Conservation (phyloP, 495 filamentous ascomycete genomes). For the Saxophila tyrrhenica region DNA sequence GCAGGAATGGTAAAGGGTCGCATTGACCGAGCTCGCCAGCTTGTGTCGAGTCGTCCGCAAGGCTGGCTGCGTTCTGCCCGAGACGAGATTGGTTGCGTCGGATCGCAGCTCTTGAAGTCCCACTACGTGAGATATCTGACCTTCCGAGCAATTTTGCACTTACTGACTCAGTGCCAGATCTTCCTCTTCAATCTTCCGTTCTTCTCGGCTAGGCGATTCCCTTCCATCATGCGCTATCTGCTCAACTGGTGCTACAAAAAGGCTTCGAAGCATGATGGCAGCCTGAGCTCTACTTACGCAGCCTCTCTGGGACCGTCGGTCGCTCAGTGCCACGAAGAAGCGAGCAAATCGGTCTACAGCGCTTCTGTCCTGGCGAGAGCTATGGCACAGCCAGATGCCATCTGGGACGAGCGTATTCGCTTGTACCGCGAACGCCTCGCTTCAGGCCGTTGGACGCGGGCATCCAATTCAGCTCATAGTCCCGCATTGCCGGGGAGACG, state of each 20-base stretch:
- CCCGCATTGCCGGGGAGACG: conserved; percentile 17
- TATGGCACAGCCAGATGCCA: conserved; percentile 3
- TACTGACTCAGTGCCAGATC: background rate
- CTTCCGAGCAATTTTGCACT: conserved; percentile 6
- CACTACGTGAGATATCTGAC: background rate
- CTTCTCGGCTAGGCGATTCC: background rate
- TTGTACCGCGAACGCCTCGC: conserved; percentile 41
- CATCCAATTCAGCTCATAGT: conserved; percentile 18
- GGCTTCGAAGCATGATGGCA: background rate
- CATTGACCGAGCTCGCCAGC: background rate
- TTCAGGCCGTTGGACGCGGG: conserved; percentile 35
- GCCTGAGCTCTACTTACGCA: background rate
- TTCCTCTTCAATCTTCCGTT: conserved; percentile 14
- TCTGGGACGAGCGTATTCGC: conserved; percentile 33
- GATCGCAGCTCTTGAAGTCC: background rate
- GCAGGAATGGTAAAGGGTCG: background rate
- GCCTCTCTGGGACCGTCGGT: background rate
- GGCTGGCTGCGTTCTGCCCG: background rate
- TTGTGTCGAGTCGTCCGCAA: background rate
- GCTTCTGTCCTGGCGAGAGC: conserved; percentile 5
- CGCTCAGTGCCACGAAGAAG: background rate
- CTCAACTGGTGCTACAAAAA: background rate
- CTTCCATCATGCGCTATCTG: background rate
- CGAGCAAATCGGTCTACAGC: conserved; percentile 5
- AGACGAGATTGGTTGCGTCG: background rate